Conservation (phyloP, 257 asterid genomes). For the Anisodus tanguticus region DNA sequence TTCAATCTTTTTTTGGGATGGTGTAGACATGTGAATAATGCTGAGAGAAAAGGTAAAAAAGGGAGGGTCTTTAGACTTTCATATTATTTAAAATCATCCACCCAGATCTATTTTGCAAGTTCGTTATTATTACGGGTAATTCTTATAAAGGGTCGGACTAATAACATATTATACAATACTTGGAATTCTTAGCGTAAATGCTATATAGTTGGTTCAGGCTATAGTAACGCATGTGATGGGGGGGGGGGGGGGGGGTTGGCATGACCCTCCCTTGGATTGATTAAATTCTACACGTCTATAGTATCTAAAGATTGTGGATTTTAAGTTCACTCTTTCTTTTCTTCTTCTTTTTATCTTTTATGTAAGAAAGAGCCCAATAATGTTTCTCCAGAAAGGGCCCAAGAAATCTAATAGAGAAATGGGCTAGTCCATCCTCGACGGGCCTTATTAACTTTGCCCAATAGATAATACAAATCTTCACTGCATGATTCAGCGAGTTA, state of each 20-base stretch:
- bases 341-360: not conserved
- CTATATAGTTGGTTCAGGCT: too few relatives aligned
- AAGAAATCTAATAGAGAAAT: not conserved
- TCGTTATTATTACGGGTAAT: too few relatives aligned
- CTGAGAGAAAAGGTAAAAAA: not conserved
- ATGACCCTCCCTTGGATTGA: too few relatives aligned
- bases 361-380: not conserved
- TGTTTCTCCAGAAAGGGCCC: not conserved
- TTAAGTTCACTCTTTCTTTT: not conserved
- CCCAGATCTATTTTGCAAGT: too few relatives aligned
- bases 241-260: too few relatives aligned
- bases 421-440: constrained; percentile 8
- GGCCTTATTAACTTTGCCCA: not conserved
- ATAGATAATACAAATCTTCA: too few relatives aligned
- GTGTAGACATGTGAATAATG: not conserved
- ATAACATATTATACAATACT: too few relatives aligned
- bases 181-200: too few relatives aligned
- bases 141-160: too few relatives aligned
- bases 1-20: not conserved
- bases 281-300: not conserved
- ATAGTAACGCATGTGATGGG: too few relatives aligned
- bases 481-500: not conserved
- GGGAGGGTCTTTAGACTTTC: too few relatives aligned
- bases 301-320: not conserved
- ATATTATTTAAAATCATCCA: too few relatives aligned